Evolutionary conservation across 495 filamentous ascomycete genomes (phyloP).

Genomic region (Friedmanniomyces endolithicus): DNA sequence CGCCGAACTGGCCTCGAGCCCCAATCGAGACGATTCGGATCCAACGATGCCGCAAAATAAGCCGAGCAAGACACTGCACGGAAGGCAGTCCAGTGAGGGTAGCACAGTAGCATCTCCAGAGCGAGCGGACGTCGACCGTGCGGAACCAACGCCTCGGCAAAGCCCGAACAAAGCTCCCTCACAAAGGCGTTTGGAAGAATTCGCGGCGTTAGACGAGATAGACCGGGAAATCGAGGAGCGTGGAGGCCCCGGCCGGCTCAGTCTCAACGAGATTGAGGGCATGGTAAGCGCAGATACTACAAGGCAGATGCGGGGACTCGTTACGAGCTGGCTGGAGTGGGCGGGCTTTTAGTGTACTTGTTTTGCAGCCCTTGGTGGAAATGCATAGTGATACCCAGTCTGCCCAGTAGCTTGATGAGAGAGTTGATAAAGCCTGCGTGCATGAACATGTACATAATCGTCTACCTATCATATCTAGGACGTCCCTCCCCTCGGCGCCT

Average conservation of each 20-base stretch:
- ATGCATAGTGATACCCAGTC: not conserved
- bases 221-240: constrained; percentile 11
- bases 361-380: not conserved
- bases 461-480: not conserved
- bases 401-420: no score
- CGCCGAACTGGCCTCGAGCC: not conserved
- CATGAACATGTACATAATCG: no score
- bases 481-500: not conserved
- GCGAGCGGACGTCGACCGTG: not conserved
- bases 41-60: constrained; percentile 17
- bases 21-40: not conserved
- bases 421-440: no score
- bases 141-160: not conserved
- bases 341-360: constrained; percentile 14
- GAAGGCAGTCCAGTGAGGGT: not conserved
- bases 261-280: constrained; percentile 14
- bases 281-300: constrained; percentile 3
- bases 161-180: not conserved
- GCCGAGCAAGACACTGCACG: not conserved
- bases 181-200: constrained; percentile 1
- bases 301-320: constrained; percentile 4
- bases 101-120: not conserved
- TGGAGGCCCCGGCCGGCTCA: constrained; percentile 12
- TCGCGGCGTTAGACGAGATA: constrained; percentile 5
- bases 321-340: constrained; percentile 16